A percentile compares a stretch with the other conserved stretches of the same genome.
These are phyloP conservation scores for Akanthomyces muscarius DNA, from an alignment of 2,329 filamentous ascomycete genomes.

Conservation along the genomic window DNA sequence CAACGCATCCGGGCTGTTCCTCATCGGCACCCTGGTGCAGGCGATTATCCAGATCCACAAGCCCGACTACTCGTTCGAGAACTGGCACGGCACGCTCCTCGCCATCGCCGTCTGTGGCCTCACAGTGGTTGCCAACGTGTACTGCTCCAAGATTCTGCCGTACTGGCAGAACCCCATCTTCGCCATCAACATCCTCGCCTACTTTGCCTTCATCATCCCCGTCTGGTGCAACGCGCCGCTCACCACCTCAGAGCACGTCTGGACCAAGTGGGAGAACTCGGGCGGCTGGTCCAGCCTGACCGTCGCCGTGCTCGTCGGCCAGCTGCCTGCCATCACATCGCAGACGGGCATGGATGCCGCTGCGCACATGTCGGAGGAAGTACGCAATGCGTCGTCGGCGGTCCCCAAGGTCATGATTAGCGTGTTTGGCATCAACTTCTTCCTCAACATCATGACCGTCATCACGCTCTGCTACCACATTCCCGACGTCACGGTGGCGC, in stretches of 20 bases:
- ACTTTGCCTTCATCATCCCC: constrained; percentile 18
- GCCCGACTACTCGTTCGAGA: constrained; percentile 9
- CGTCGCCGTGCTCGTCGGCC: constrained; percentile 19
- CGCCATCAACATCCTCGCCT: constrained; percentile 18
- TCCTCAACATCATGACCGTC: constrained; percentile 11
- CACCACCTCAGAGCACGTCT: constrained; percentile 17
- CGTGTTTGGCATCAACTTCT: constrained; percentile 10
- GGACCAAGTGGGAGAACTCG: constrained; percentile 18
- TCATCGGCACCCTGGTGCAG: constrained; percentile 19
- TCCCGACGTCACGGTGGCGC: constrained; percentile 13
- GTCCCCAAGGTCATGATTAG: constrained; percentile 18
- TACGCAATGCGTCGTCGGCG: constrained; percentile 18
- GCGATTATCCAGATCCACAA: constrained; percentile 18
- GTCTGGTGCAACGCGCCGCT: constrained; percentile 20
- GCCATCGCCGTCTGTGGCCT: constrained; percentile 14
- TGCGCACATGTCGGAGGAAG: constrained; percentile 21
- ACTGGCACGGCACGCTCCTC: constrained; percentile 19
- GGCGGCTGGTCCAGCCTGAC: constrained; percentile 19
- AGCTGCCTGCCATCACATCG: constrained; percentile 17
- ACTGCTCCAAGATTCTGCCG: constrained; percentile 16
- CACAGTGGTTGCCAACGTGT: constrained; percentile 15
- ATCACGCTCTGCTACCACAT: constrained; percentile 19
- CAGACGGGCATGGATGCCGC: constrained; percentile 18
- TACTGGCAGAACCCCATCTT: constrained; percentile 20
- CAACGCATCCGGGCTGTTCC: constrained; percentile 18